Base-by-base conservation (phyloP, 352 stramenopile genomes). In the Globisporangium ultimum region DNA sequence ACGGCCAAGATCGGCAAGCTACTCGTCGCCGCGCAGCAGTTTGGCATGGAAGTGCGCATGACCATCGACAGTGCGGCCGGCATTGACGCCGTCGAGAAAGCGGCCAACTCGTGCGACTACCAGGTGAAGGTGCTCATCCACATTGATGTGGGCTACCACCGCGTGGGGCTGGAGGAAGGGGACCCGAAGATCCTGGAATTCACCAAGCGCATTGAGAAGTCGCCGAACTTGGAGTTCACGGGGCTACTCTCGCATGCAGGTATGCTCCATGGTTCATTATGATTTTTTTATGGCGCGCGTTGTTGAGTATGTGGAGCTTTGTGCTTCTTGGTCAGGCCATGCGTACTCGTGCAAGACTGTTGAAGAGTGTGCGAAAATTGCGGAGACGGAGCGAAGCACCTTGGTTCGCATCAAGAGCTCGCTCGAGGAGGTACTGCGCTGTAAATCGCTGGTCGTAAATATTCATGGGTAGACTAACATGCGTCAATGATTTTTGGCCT, bases 91-190 rank as follows among this genome's bases (percentile, higher is more conserved):
- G 70, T 79, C 12, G 77, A 87, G 51, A 76, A 78, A 54, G 76
- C 74, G 3, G 78, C 72, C 14, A 67, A 70, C 18, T 53, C 67
- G 48, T 73, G 64, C 58, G 70, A 78, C 46, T 79, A 70, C 58
- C 60, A 40, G 3, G 55, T 85, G 20, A 76, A 76, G n/a, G 65
- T 89, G 41, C 68, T 92, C 55, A 62, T 92, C 45, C 80, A 92
- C 46, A 78, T 92, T 21, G 82, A 89, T 43, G 78, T 89, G 0
- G 82, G 82, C 34, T 92, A 92, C 50, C 79, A 91, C 61, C 82
- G 82, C 21, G 82, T 89, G 24, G 82, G 79, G 2, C 58, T 91
- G 18, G 82, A 89, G 46, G 71, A 87, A 48, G 53, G 68, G 32
- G 78, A 89, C 28, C 70, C 76, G 12, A 66, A 64, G 11, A 65